phyloP scores from a whole-genome alignment of 495 filamentous ascomycete species.

The Rhypophila decipiens region DNA sequence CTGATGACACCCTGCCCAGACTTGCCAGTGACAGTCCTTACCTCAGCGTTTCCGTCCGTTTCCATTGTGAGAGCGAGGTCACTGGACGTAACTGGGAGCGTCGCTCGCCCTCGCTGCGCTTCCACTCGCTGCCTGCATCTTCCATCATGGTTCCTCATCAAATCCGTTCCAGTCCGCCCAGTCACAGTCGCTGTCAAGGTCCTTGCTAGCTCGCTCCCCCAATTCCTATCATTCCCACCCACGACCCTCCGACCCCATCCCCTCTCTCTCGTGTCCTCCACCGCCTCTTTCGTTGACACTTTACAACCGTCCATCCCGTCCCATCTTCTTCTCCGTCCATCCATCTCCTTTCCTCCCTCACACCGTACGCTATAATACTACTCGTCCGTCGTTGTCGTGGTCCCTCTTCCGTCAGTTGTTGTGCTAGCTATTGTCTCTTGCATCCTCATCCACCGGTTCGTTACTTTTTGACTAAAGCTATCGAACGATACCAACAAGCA shows the following conservation, averaged over 20 bases:
- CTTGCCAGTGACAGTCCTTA: constrained; percentile 2
- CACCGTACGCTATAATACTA: constrained; percentile 23
- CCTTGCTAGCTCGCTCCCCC: constrained; percentile 7
- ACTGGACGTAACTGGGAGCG: too few relatives aligned
- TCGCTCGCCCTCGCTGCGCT: too few relatives aligned
- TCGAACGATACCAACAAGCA: constrained; percentile 1
- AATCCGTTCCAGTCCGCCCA: constrained; percentile 13
- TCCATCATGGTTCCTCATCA: constrained; percentile 29
- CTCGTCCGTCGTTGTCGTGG: constrained; percentile 26
- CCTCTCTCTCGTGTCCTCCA: constrained; percentile 12
- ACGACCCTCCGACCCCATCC: not conserved
- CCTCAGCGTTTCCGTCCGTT: constrained; percentile 26
- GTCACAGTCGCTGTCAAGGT: constrained; percentile 20
- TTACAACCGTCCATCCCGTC: not conserved
- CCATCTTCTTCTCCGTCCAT: constrained; percentile 12
- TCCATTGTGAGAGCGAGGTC: too few relatives aligned
- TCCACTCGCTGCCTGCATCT: constrained; percentile 24
- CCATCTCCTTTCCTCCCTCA: constrained; percentile 8
- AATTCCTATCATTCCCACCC: constrained; percentile 13
- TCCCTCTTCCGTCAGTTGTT: constrained; percentile 5
- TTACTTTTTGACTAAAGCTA: constrained; percentile 1
- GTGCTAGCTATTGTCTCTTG: constrained; percentile 1
- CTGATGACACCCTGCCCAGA: constrained; percentile 18
- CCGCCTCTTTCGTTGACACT: constrained; percentile 20
- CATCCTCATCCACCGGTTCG: not conserved